Base-by-base conservation (phyloP, 1,139 yeast species). In the Candida pseudocylindracea region DNA sequence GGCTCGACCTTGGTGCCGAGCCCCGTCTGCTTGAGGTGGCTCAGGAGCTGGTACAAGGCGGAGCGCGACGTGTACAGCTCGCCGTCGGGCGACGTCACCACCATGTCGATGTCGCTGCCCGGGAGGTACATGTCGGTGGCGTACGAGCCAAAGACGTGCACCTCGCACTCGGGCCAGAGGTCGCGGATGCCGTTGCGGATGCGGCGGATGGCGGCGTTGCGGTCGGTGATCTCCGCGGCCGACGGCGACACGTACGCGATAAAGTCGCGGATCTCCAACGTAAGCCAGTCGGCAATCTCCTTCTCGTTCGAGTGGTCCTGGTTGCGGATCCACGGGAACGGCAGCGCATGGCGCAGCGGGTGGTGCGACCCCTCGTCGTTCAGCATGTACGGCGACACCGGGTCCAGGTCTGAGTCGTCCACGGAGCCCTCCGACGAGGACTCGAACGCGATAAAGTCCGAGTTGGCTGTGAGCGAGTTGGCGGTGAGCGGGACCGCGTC, bases 31-130 rank as follows among this genome's bases (percentile, higher is more conserved):
- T 83, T 65, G 37, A 85, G 57, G 45, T 62, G 68, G 8, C 88
- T 67, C 2, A 93, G 72, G 11, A 88, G 57, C 42, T 76, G 76
- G 48, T 76, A 83, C 32, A 91, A 54, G 32, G 72, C 60, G 15
- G 71, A 65, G 43, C 81, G 63, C 37, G 64, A 67, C 40, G 72
- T 91, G 46, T 75, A 73, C 9, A 8, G 3, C 41, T 66, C 65
- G 3, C 78, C 75, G 3, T 60, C 50, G 12, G 60, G 55, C 9
- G 93, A 76, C 8, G 74, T 59, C 25, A 91, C 67, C 30, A 85
- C 96, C 73, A 91, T 73, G 52, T 91, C 99, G 28, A 91, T 83
- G 57, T 91, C 99, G 0, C 95, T 81, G 1, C 94, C 94, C 0
- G 98, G 98, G 20, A 91, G 57, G 45, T 85, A 88, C 39, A 91